phyloP scores from a whole-genome alignment of 2,329 filamentous ascomycete genomes.

The Fusarium setosum region DNA sequence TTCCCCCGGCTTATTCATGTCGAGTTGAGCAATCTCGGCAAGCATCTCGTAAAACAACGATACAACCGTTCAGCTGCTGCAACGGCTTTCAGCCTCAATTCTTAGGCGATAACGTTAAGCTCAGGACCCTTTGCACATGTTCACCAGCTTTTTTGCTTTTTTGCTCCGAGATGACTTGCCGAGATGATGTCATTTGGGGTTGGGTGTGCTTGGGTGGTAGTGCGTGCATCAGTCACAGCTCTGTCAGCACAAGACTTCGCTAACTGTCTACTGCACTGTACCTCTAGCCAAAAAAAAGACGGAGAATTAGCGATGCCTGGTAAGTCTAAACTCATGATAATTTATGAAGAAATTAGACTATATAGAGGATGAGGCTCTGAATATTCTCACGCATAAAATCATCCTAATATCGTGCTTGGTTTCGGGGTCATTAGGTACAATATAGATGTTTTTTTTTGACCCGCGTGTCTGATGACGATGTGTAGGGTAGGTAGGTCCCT shows the following conservation, averaged over 20 bases:
- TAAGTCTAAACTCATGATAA: too few species aligned
- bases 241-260: conserved; percentile 11
- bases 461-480: background rate
- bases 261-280: background rate
- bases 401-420: too few species aligned
- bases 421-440: too few species aligned
- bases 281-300: too few species aligned
- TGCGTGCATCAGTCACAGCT: conserved; percentile 25
- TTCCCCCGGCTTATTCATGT: conserved; percentile 2
- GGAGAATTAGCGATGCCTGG: too few species aligned
- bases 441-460: too few species aligned
- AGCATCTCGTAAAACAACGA: background rate
- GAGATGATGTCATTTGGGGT: conserved; percentile 27
- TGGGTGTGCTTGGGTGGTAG: conserved; percentile 6
- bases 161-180: conserved; percentile 11
- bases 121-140: background rate
- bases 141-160: background rate
- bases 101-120: too few species aligned
- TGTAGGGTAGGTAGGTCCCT: conserved; percentile 30
- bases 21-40: background rate
- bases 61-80: background rate
- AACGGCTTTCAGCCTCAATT: background rate
- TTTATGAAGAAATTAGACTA: too few species aligned
- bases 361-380: too few species aligned
- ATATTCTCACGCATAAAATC: too few species aligned